Base-by-base conservation (phyloP, 2,329 filamentous ascomycete genomes). In the Nemania serpens region DNA sequence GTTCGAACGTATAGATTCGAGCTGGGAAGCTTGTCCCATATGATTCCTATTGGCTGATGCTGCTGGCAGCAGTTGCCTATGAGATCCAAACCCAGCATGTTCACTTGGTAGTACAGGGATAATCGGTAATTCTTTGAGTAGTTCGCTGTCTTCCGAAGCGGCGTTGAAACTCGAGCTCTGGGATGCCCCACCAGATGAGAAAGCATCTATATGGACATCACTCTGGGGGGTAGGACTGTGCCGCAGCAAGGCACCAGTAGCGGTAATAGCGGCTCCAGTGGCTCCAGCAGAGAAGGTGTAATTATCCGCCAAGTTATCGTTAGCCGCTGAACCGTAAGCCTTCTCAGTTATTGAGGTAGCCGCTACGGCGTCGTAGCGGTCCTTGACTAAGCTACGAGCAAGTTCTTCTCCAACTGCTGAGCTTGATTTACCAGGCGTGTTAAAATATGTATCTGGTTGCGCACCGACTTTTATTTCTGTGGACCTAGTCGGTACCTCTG, bases 241-340 rank as follows among this genome's bases (percentile, higher is more conserved):
- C 39, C 59, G 50, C 13, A 53, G 29, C 15, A 33, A 34, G 33
- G 57, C 48, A 18, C 58, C 58, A 10, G 51, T 48, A 20, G 59
- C 47, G 52, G 62, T 29, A 36, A 57, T 50, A 34, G 61, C 52
- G n/a, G 58, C 50, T 3, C 33, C 59, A 37, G 43, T 49, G 45
- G 62, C 48, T 37, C 34, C 64, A 17, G 42, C 46, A 51, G 50
- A 45, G 20, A 59, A 48, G 12, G n/a, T 42, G 13, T 9, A 55
- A 20, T 42, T 43, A 25, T 46, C 45, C 37, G 17, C 18, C 13
- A 42, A 50, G 41, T 46, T 34, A 37, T 57, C 42, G 1, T 20
- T 13, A 3, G 33, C 42, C 5, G 3, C 41, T 15, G n/a, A 41
- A 37, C 22, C 47, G 34, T 49, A 13, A 13, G 29, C 11, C n/a